These are phyloP conservation scores for Leishmania martiniquensis DNA, from an alignment of 208 protist genomes.

Conservation along the genomic window DNA sequence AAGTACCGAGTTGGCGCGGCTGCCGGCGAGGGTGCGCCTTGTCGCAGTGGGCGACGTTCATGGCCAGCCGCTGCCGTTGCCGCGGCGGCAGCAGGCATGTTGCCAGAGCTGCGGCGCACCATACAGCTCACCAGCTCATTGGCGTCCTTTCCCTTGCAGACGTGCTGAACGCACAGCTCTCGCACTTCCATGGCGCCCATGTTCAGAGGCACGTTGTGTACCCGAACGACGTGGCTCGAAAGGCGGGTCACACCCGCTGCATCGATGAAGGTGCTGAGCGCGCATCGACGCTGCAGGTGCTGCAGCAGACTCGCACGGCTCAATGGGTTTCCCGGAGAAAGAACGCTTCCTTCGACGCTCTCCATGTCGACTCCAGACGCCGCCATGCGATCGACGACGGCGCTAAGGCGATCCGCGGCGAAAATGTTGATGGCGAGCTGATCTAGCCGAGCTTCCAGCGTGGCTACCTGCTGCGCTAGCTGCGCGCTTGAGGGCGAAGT, in stretches of 20 bases:
- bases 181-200: slow-evolving; percentile 66
- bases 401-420: slow-evolving; percentile 32
- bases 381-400: slow-evolving; percentile 2
- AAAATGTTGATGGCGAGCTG: slow-evolving; percentile 45
- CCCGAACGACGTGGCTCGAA: slow-evolving; percentile 45
- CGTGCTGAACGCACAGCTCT: slow-evolving; percentile 49
- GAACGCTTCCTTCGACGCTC: neutral
- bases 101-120: slow-evolving; percentile 30
- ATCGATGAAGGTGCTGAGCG: slow-evolving; percentile 44
- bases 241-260: slow-evolving; percentile 46
- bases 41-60: neutral
- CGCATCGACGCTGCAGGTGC: slow-evolving; percentile 20
- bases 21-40: neutral
- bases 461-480: slow-evolving; percentile 30
- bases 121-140: slow-evolving; percentile 59
- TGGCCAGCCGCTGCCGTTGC: slow-evolving; percentile 6
- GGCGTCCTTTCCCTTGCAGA: slow-evolving; percentile 21
- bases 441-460: slow-evolving; percentile 43
- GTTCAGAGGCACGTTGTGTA: slow-evolving; percentile 67
- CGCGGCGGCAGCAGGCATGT: slow-evolving; percentile 1
- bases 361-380: neutral
- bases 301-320: slow-evolving; percentile 20
- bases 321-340: neutral
- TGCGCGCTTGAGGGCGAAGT: slow-evolving; percentile 3
- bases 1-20: neutral